phyloP scores from a whole-genome alignment of 2,329 filamentous ascomycete genomes.

The Nothophaeocryptopus gaeumannii region DNA sequence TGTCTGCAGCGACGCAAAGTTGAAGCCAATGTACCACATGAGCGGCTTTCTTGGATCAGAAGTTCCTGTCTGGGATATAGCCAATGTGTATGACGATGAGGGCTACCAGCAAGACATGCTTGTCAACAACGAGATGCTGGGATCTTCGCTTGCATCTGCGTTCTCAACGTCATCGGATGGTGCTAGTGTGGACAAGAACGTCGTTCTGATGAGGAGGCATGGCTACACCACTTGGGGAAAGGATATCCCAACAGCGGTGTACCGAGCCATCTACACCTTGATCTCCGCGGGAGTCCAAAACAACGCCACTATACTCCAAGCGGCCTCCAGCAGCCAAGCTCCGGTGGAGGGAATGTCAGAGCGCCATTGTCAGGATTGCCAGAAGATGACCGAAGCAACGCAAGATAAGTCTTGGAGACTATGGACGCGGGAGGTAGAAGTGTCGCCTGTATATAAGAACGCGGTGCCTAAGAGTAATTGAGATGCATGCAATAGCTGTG shows the following conservation, averaged over 20 bases:
- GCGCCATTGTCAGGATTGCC: slow-evolving; percentile 24
- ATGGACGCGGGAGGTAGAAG: slow-evolving; percentile 33
- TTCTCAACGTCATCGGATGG: slow-evolving; percentile 14
- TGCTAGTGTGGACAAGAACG: slow-evolving; percentile 28
- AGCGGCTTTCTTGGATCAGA: slow-evolving; percentile 42
- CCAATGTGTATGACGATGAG: slow-evolving; percentile 16
- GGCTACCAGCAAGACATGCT: slow-evolving; percentile 26
- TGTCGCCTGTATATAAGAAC: slow-evolving; percentile 27
- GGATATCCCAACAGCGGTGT: slow-evolving; percentile 42
- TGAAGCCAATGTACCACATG: slow-evolving; percentile 44
- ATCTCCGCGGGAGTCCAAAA: slow-evolving; percentile 45
- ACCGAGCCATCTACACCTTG: slow-evolving; percentile 45
- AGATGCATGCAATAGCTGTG: too few relatives aligned
- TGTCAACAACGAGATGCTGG: slow-evolving; percentile 21
- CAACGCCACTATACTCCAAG: slow-evolving; percentile 33
- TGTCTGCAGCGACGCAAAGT: slow-evolving; percentile 37
- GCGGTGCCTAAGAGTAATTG: not conserved
- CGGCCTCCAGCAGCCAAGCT: slow-evolving; percentile 2
- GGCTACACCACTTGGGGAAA: slow-evolving; percentile 43
- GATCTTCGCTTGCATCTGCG: slow-evolving; percentile 20
- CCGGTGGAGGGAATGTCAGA: slow-evolving; percentile 13
- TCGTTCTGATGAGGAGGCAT: slow-evolving; percentile 48
- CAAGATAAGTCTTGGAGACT: slow-evolving; percentile 32
- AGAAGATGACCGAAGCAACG: slow-evolving; percentile 30
- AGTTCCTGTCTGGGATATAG: slow-evolving; percentile 27